phyloP scores from a whole-genome alignment of 2,329 filamentous ascomycete species.

The Aspergillus hortae region DNA sequence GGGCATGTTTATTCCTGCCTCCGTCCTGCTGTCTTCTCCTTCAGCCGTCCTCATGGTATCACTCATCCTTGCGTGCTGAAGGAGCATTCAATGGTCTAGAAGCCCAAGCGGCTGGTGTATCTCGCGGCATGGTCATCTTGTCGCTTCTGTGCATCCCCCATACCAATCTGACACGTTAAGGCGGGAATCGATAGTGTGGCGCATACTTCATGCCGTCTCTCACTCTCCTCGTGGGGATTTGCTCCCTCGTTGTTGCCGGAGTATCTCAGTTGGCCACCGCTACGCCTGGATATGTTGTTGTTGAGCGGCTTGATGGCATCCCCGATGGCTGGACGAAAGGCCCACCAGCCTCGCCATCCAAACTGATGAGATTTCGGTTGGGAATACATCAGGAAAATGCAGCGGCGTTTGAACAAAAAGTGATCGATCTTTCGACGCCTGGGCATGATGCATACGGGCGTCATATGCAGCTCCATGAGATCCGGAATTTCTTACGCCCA shows the following conservation, averaged over 20 bases:
- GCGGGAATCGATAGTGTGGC: background rate
- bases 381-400: conserved; percentile 49
- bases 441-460: conserved; percentile 57
- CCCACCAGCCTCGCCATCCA: conserved; percentile 27
- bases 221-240: background rate
- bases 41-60: no score
- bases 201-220: background rate
- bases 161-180: background rate
- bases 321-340: conserved; percentile 35
- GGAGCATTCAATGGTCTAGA: no score
- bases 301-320: conserved; percentile 27
- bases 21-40: no score
- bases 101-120: no score
- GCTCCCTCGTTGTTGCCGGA: conserved; percentile 11
- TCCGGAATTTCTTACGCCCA: conserved; percentile 54
- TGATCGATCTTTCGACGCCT: conserved; percentile 61
- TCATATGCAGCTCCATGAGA: conserved; percentile 59
- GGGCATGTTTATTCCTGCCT: no score
- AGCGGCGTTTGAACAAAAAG: conserved; percentile 53
- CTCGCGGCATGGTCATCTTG: no score
- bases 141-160: no score
- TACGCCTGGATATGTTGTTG: conserved; percentile 13
- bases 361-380: conserved; percentile 47
- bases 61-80: no score
- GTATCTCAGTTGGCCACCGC: conserved; percentile 2